Base-by-base conservation (phyloP, 2,329 filamentous ascomycete species). In the Fusarium annulatum region DNA sequence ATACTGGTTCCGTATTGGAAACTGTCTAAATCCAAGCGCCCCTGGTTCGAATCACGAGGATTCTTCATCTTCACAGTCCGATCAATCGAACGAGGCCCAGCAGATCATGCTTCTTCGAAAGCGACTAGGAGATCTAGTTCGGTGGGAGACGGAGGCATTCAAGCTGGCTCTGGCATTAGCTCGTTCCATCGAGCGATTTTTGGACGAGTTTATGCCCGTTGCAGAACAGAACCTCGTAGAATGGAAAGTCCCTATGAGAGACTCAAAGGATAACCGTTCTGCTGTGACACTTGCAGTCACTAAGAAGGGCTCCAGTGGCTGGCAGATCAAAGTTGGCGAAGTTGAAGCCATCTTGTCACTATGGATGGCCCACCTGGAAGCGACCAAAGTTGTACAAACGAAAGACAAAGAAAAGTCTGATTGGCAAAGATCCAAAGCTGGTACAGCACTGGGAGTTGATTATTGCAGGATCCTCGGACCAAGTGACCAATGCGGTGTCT, bases 341-440 rank as follows among this genome's bases (percentile, higher is more conserved):
- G 28, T 63, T 10, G 42, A 58, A 16, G 60, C 41, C 9, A 34
- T 63, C 0, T 23, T 61, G 9, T 63, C 52, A 6, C n/a, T 58
- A 1, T 58, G 52, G 60, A 41, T 62, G 42, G 41, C 60, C 1
- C 4, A 57, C 1, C 21, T 62, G 7, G 60, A 62, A 0, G 26
- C 21, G 2, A 18, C 30, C 0, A 41, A 39, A 3, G 19, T 7
- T 2, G 9, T 9, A 8, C 4, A 23, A 26, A 9, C 5, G 2
- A n/a, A 14, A 3, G 9, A 48, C 1, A 16, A 33, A 5, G 38
- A 46, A 18, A 4, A 41, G 1, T 9, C 9, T 3, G 49, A 57
- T 6, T 57, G 60, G 51, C 34, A 46, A 18, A 21, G 60, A 26
- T 18, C 23, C 1, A 56, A 33, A 28, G 21, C n/a, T n/a, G 60